Conservation (phyloP, 2,329 filamentous ascomycete genomes). For the Stagonosporopsis rhizophila region DNA sequence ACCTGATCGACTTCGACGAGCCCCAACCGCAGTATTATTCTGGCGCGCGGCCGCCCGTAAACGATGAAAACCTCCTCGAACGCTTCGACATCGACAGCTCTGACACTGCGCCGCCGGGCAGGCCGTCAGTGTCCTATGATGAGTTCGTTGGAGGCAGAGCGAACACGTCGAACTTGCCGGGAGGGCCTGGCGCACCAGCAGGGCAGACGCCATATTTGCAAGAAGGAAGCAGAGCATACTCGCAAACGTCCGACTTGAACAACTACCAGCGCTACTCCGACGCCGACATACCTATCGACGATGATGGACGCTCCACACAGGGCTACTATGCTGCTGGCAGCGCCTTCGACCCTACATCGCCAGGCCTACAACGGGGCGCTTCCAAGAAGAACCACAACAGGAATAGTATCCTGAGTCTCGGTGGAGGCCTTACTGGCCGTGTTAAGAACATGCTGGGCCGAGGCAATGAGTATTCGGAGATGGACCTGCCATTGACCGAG, state of each 20-base stretch:
- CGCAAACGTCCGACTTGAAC: constrained; percentile 80
- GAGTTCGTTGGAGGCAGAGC: constrained; percentile 78
- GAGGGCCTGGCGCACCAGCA: constrained; percentile 52
- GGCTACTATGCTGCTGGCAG: constrained; percentile 77
- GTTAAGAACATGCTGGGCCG: constrained; percentile 92
- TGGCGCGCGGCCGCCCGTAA: constrained; percentile 78
- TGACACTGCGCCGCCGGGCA: constrained; percentile 67
- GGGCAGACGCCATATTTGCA: constrained; percentile 46
- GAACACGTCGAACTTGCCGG: constrained; percentile 50
- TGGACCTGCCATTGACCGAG: constrained; percentile 95
- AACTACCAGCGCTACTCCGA: constrained; percentile 95
- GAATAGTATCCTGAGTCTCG: constrained; percentile 87
- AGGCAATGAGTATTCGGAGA: constrained; percentile 88
- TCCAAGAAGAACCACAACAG: constrained; percentile 71
- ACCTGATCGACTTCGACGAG: constrained; percentile 77
- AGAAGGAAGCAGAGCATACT: constrained; percentile 58
- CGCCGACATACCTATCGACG: constrained; percentile 80
- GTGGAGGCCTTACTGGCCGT: constrained; percentile 83
- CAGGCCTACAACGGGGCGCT: constrained; percentile 55
- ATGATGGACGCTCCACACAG: constrained; percentile 77
- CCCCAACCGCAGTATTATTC: constrained; percentile 74
- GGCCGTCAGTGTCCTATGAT: constrained; percentile 92
- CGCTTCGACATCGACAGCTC: constrained; percentile 74
- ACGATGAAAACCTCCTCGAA: constrained; percentile 80
- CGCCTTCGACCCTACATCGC: constrained; percentile 63